Evolutionary conservation across 805 yeast genomes (phyloP).

Genomic region (Metschnikowia baotianmanensis): DNA sequence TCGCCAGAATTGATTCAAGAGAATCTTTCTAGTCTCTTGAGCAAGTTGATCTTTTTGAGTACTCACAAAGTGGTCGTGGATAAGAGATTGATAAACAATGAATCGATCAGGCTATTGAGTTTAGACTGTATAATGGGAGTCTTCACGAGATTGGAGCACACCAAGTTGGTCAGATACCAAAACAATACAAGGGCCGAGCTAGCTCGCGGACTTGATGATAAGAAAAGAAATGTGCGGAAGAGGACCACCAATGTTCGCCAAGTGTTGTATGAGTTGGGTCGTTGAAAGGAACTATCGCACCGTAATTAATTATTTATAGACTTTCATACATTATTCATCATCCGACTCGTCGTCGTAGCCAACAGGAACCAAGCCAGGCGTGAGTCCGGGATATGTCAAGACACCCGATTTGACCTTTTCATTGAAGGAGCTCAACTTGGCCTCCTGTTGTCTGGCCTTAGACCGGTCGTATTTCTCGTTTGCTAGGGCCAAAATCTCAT

Average conservation of each 20-base stretch:
- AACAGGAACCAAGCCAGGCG: constrained; percentile 86
- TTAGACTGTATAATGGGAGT: constrained; percentile 52
- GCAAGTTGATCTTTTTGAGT: constrained; percentile 45
- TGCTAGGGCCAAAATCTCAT: constrained; percentile 25
- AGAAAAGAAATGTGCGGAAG: constrained; percentile 69
- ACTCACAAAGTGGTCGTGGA: constrained; percentile 18
- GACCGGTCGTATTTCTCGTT: constrained; percentile 27
- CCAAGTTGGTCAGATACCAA: constrained; percentile 51
- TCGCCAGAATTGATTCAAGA: constrained; percentile 50
- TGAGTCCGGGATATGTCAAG: constrained; percentile 59
- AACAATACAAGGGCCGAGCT: constrained; percentile 47
- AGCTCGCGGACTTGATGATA: constrained; percentile 63
- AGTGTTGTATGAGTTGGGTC: constrained; percentile 53
- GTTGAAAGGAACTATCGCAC: constrained; percentile 7
- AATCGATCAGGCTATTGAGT: constrained; percentile 53
- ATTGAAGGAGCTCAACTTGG: constrained; percentile 27
- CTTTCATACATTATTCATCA: constrained; percentile 19
- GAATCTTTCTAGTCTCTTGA: constrained; percentile 57
- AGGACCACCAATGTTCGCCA: constrained; percentile 81
- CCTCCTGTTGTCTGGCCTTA: constrained; percentile 20
- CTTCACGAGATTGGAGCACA: constrained; percentile 33
- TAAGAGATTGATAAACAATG: constrained; percentile 32
- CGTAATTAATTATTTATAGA: constrained; percentile 14
- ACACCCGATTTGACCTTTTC: constrained; percentile 43
- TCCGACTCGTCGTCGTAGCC: constrained; percentile 39